Evolutionary conservation across 2,329 filamentous ascomycete genomes (phyloP).

Genomic region (Periconia sp.): DNA sequence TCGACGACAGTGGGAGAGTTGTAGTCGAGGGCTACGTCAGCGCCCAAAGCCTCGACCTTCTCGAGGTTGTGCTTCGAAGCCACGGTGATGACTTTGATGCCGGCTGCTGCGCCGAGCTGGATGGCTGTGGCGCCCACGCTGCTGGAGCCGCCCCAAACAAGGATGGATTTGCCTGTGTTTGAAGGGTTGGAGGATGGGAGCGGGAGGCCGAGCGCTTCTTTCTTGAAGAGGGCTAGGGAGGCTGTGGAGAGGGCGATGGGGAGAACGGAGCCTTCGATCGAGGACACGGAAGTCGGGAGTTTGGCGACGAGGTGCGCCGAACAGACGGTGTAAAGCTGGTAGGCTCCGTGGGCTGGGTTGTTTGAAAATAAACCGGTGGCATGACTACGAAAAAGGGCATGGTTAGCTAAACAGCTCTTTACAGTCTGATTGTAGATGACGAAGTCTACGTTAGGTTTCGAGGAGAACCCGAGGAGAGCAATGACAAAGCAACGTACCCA

Average conservation of each 20-base stretch:
- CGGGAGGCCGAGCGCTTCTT: conserved; percentile 47
- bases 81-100: conserved; percentile 50
- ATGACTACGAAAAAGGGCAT: no score
- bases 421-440: no score
- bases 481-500: conserved; percentile 31
- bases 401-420: no score
- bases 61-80: conserved; percentile 42
- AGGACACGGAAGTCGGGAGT: conserved; percentile 48
- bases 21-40: conserved; percentile 41
- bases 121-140: conserved; percentile 52
- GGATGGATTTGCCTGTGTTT: conserved; percentile 43
- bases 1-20: conserved; percentile 36
- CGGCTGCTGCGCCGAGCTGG: conserved; percentile 50
- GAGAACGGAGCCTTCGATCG: conserved; percentile 48
- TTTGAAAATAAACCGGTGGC: conserved; percentile 31
- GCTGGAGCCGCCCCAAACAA: conserved; percentile 60
- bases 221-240: conserved; percentile 50
- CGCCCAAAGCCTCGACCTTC: conserved; percentile 35
- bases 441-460: no score
- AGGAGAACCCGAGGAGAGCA: no score
- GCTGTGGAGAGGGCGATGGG: conserved; percentile 54
- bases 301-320: conserved; percentile 39
- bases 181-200: conserved; percentile 42
- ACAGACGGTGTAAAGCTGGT: conserved; percentile 43
- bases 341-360: conserved; percentile 32